These are phyloP conservation scores for Aurifilum marmelostoma DNA, from an alignment of 2,329 filamentous ascomycete genomes.

Conservation along the genomic window DNA sequence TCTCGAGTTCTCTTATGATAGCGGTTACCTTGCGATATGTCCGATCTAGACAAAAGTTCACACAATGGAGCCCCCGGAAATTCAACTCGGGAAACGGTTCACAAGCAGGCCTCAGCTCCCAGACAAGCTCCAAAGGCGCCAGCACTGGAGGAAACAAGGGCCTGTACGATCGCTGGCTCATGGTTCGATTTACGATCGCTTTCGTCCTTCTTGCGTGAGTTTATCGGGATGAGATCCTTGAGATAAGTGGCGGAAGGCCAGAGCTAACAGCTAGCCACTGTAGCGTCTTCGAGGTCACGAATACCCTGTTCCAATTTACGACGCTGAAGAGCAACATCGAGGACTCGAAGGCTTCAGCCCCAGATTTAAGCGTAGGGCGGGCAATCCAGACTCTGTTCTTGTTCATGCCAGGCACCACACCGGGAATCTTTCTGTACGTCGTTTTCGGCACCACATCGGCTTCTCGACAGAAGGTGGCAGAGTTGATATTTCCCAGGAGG, in stretches of 20 bases:
- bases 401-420: slow-evolving; percentile 33
- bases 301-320: slow-evolving; percentile 35
- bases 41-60: slow-evolving; percentile 32
- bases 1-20: slow-evolving; percentile 34
- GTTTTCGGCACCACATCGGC: slow-evolving; percentile 34
- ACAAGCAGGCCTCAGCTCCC: slow-evolving; percentile 16
- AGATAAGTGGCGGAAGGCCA: neutral
- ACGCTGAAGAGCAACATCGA: slow-evolving; percentile 31
- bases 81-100: slow-evolving; percentile 23
- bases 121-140: slow-evolving; percentile 12
- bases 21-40: slow-evolving; percentile 34
- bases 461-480: slow-evolving; percentile 31
- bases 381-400: slow-evolving; percentile 30
- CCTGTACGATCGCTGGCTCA: slow-evolving; percentile 36
- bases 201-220: slow-evolving; percentile 33
- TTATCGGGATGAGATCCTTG: neutral
- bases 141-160: slow-evolving; percentile 19
- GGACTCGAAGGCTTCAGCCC: slow-evolving; percentile 23
- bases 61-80: slow-evolving; percentile 32
- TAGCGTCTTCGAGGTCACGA: slow-evolving; percentile 36
- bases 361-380: slow-evolving; percentile 30
- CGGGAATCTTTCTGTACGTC: slow-evolving; percentile 32
- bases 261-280: neutral
- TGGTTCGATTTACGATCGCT: slow-evolving; percentile 36
- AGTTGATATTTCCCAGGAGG: slow-evolving; percentile 25